Base-by-base conservation (phyloP, 1,284 basidiomycete genomes). In the Pseudozyma thailandica region DNA sequence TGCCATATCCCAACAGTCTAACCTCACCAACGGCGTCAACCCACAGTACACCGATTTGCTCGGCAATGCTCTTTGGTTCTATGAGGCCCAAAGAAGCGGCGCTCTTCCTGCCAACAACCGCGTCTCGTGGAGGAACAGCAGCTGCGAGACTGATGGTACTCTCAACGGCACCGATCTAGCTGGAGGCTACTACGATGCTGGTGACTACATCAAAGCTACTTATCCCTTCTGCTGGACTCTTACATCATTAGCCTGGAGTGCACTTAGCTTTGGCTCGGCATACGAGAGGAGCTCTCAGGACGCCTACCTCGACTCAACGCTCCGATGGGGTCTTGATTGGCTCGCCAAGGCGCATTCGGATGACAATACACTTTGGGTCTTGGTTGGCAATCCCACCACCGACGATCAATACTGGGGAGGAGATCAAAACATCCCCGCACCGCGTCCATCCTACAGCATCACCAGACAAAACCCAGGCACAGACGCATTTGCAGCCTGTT, bases 181-280 rank as follows among this genome's bases (percentile, higher is more conserved):
- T 23, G 92, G 92, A 72, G 94, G 94, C 4, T 95, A 90, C 83
- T 95, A 92, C 78, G 93, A 95, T 85, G 93, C 93, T 52, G 93
- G 71, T 47, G 53, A 92, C 82, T 95, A 91, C 83, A 90, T 94
- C 84, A 94, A 94, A 81, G 61, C 56, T 41, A 72, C 72, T 63
- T 69, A 73, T 27, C 69, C 52, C 5, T 73, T 92, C 88, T 88
- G 89, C 18, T 92, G 91, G 77, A 88, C 91, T 0, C 82, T 95
- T 26, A 92, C 90, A 85, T 91, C 90, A 0, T 86, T 92, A 46
- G 90, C 92, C 63, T 94, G 93, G 93, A 91, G 91, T 25, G 93
- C 90, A 16, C 87, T 90, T 35, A 91, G 92, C 72, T 91, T 88
- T 76, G 93, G 93, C 45, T 85, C 87, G 85, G 93, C 91, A 4